phyloP scores from a whole-genome alignment of 495 filamentous ascomycete species.

The Tuber aestivum region DNA sequence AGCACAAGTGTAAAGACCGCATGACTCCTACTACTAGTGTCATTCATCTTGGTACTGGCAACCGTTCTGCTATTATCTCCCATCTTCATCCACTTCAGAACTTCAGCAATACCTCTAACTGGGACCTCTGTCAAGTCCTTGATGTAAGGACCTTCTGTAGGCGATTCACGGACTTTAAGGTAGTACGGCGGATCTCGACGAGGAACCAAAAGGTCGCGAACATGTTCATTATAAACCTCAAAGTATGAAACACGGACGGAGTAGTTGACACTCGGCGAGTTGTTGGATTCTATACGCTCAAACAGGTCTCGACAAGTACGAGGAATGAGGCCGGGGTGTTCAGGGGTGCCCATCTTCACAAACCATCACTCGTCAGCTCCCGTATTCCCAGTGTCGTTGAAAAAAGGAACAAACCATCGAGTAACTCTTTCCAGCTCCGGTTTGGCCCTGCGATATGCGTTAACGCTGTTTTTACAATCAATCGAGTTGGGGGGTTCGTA shows the following conservation, averaged over 20 bases:
- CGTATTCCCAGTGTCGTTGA: too few species aligned
- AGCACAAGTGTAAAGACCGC: constrained; percentile 97
- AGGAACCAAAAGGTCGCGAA: constrained; percentile 84
- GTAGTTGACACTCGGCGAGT: constrained; percentile 83
- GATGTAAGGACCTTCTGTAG: constrained; percentile 93
- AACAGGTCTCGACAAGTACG: constrained; percentile 97
- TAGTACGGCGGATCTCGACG: constrained; percentile 73
- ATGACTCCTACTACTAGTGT: constrained; percentile 88
- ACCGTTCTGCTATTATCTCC: constrained; percentile 83
- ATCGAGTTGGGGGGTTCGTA: constrained; percentile 6
- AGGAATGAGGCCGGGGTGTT: constrained; percentile 84
- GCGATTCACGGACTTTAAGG: constrained; percentile 94
- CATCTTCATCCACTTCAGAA: constrained; percentile 81
- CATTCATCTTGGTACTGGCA: constrained; percentile 99
- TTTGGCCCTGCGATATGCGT: constrained; percentile 59
- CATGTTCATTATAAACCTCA: constrained; percentile 99
- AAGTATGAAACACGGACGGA: constrained; percentile 97
- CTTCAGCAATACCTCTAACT: constrained; percentile 72
- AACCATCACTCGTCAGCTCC: constrained; percentile 19
- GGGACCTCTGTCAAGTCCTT: constrained; percentile 92
- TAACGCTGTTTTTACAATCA: background rate
- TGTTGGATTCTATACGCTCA: constrained; percentile 79
- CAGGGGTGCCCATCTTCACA: constrained; percentile 70
- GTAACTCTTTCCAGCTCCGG: constrained; percentile 94
- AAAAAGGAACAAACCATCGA: constrained; percentile 59